Evolutionary conservation across 2,329 filamentous ascomycete genomes (phyloP), one percentile per base, ranked within the genome.

Genomic region (Phaeosphaeriaceae sp.): DNA sequence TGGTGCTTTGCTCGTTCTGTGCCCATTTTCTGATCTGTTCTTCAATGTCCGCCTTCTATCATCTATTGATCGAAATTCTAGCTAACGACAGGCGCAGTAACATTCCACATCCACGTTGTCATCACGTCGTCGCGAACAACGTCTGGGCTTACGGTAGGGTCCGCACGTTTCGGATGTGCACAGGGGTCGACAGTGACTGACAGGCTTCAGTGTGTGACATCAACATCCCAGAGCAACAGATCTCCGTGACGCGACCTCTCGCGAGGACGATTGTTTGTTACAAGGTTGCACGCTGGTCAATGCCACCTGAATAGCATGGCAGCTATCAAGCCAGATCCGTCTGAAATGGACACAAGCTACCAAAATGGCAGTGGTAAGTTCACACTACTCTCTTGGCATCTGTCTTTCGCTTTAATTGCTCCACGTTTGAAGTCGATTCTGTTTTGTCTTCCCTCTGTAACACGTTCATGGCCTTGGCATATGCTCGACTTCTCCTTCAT

Each of bases 281-380:
- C 56, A 24, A 53, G 44, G 61, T 51, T 58, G 48, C 50, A 51
- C 25, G 48, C 55, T 68, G 65, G 65, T 72, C 67, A 63, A 69
- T 75, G 74, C 70, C 53, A 62, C 58, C 48, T 51, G 57, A 53
- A 69, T 70, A 73, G 64, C 63, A 76, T 76, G 75, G 71, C 72
- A 48, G 61, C 66, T 63, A 72, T 76, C 56, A 74, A 75, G 56
- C 65, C 70, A 54, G 71, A 76, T 51, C 67, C 72, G 54, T 71
- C 69, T 21, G 66, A 65, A 46, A 69, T 68, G 58, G 72, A 75
- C 53, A 44, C 60, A 49, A 65, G 62, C 55, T 70, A 70, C 62
- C 63, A 72, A 61, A 70, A 73, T 60, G 69, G 74, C 59, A 75
- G 71, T 69, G 69, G 75, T 77, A 60, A 71, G 75, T 72, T 47